Evolutionary conservation across 345 rosid genomes (phyloP), one percentile per base, ranked within the genome.

Genomic region (Acer negundo): DNA sequence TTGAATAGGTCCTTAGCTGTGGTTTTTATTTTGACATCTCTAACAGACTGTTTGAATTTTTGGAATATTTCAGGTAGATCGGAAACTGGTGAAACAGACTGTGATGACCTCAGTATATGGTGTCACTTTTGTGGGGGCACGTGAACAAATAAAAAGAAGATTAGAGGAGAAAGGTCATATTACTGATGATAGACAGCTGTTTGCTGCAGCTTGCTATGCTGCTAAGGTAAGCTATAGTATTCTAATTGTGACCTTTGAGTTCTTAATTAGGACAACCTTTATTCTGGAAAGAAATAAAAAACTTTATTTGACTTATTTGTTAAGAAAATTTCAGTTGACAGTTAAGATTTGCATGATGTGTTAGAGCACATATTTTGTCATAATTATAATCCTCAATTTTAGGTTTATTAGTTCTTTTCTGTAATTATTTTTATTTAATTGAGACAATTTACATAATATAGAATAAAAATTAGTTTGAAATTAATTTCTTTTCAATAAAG

Each of bases 71-170:
- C 92, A 96, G 99, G 98, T 96, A 51, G 98, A 96, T 83, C 81
- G 98, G 70, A 96, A 94, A 85, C 80, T 96, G 80, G 98, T 96
- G 62, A 94, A 94, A 78, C 99, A 96, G 80, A 96, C 99, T 0
- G 99, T 96, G 80, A 96, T 96, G 99, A 96, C 99, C 72, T 96
- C 99, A 78, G 99, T 96, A 53, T 96, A 96, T 91, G 99, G 98
- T 78, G 99, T 96, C 70, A 96, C 99, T 63, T 96, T 84, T 87
- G 89, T 91, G 62, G 99, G 99, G 44, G 99, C 99, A 49, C 97
- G 99, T 68, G 98, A 96, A 75, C 99, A 96, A 80, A 96, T 94
- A 85, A 92, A 91, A 86, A 86, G 87, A 86, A 90, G 98, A 84
- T 87, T 96, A 80, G 90, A 90, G 90, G 98, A 94, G 87, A 91